These are phyloP conservation scores for Magnusiomyces starmeri DNA, from an alignment of 1,139 yeast species.

Conservation along the genomic window DNA sequence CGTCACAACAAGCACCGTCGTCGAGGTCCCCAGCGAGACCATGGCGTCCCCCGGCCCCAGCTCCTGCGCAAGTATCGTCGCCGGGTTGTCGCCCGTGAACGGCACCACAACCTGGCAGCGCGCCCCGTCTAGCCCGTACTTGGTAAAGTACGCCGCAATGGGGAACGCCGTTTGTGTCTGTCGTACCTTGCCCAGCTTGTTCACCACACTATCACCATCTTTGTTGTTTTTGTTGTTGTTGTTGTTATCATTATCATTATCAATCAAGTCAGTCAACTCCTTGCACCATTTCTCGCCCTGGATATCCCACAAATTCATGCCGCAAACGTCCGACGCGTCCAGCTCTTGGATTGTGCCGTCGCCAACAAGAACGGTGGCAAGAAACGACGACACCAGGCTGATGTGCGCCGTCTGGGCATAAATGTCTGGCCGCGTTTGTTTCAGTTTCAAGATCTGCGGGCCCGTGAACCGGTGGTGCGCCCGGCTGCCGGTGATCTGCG, in stretches of 20 bases:
- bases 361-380: conserved; percentile 55
- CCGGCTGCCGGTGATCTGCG: conserved; percentile 69
- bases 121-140: conserved; percentile 49
- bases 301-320: conserved; percentile 80
- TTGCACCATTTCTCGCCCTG: conserved; percentile 32
- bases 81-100: conserved; percentile 87
- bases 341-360: conserved; percentile 52
- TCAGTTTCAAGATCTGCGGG: conserved; percentile 73
- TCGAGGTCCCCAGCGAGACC: conserved; percentile 81
- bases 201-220: not conserved
- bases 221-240: not conserved
- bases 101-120: conserved; percentile 52
- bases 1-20: conserved; percentile 77
- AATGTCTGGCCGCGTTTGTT: conserved; percentile 45
- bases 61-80: conserved; percentile 80
- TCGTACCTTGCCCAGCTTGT: not conserved
- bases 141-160: conserved; percentile 55
- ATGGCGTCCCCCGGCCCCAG: conserved; percentile 68
- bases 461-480: conserved; percentile 92
- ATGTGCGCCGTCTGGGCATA: conserved; percentile 56
- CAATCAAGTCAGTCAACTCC: not conserved
- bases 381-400: conserved; percentile 70
- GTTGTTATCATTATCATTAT: not conserved
- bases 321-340: conserved; percentile 86
- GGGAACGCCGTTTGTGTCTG: not conserved